Evolutionary conservation across 169 alveolate species (phyloP).

Genomic region (Plasmodium gonderi): DNA sequence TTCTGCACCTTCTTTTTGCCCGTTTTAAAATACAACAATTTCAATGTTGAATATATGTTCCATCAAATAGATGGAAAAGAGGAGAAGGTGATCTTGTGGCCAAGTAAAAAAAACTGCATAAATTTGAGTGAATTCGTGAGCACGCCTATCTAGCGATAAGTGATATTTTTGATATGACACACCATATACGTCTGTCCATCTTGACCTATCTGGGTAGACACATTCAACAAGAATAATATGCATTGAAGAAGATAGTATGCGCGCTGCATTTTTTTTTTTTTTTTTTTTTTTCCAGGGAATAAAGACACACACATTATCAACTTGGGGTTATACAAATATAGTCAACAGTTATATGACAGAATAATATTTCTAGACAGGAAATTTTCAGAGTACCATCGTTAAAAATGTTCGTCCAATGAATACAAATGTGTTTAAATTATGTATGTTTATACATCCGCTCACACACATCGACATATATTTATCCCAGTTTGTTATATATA

Average conservation of each 20-base stretch:
- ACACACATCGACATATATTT: no score
- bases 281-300: constrained; percentile 27
- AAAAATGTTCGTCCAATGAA: not conserved
- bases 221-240: no score
- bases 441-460: no score
- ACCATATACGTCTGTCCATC: not conserved
- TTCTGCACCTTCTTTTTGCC: constrained; percentile 44
- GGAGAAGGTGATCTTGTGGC: constrained; percentile 15
- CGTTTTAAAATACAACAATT: constrained; percentile 26
- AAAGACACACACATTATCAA: constrained; percentile 17
- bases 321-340: constrained; percentile 35
- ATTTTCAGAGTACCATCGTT: not conserved
- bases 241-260: no score
- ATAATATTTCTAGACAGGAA: constrained; percentile 28
- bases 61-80: not conserved
- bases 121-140: no score
- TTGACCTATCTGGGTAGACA: not conserved
- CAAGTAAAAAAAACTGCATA: constrained; percentile 34
- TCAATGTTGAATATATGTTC: constrained; percentile 3
- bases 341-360: constrained; percentile 48
- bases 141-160: no score
- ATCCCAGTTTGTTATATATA: no score
- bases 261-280: constrained; percentile 18
- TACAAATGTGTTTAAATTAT: not conserved
- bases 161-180: no score